Base-by-base conservation (phyloP, 1,284 basidiomycete species). In the Pseudozyma hubeiensis region DNA sequence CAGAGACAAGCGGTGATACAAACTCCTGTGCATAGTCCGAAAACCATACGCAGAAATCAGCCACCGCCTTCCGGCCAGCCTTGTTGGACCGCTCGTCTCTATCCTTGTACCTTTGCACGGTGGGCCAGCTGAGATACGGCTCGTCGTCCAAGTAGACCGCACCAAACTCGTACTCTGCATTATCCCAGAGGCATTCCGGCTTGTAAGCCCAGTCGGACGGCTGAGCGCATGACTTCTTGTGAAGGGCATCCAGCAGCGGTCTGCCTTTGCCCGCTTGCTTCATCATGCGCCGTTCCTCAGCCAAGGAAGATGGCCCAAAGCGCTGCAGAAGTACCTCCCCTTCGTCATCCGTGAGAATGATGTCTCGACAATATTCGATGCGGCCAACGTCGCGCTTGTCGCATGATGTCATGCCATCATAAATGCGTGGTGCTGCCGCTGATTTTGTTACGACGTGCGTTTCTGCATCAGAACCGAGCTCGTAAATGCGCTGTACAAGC, bases 1-100 rank as follows among this genome's bases (percentile, higher is more conserved):
- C 24, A 24, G 24, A 24, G 24, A 24, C 24, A 24, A 24, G 24
- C 24, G 24, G 24, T 24, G 24, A 24, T 24, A 57, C 39, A 13
- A 49, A 57, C 1, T n/a, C 37, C 4, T 49, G 37, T 1, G 31
- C 8, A 11, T 33, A 56, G 30, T 40, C 9, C 17, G 31, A 3
- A 35, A 56, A 30, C 54, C 54, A 56, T 7, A 29, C 54, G n/a
- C 19, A 31, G 14, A 56, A 56, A 24, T 49, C 47, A 4, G 47
- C 47, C 2, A 56, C 54, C 1, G 39, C 54, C n/a, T 19, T 14
- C 8, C 30, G 14, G 2, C 30, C 46, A 5, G 29, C 24, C 34
- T 31, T 17, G 37, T 49, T 56, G 11, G 13, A 17, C 16, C 10
- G 9, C 3, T 24, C 37, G 30, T 7, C 11, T 10, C 6, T 2